phyloP scores from a whole-genome alignment of 2,329 filamentous ascomycete species.

The Monosporascus sp. region DNA sequence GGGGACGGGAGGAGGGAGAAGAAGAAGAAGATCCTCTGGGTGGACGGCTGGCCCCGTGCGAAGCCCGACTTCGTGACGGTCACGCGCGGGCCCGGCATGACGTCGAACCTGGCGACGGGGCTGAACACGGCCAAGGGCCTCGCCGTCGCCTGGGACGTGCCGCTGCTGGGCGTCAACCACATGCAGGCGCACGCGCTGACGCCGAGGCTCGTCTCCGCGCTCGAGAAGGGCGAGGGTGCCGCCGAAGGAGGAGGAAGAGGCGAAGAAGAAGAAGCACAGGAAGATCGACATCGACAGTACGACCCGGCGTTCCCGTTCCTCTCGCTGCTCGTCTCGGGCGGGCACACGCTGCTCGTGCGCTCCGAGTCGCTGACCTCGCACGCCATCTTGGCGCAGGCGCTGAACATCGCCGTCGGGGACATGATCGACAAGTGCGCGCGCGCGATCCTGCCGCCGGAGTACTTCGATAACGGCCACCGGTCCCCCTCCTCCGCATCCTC shows the following conservation, averaged over 20 bases:
- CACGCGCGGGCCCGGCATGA: constrained; percentile 88
- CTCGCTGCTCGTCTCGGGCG: constrained; percentile 83
- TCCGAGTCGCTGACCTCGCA: constrained; percentile 66
- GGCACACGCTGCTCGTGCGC: constrained; percentile 81
- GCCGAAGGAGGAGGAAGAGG: constrained; percentile 3
- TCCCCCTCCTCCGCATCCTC: background rate
- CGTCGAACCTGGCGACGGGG: constrained; percentile 69
- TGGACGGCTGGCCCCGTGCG: constrained; percentile 27
- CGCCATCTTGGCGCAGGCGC: constrained; percentile 63
- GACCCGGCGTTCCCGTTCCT: constrained; percentile 73
- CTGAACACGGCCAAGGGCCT: constrained; percentile 83
- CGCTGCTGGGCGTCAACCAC: constrained; percentile 83
- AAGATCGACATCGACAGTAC: constrained; percentile 2
- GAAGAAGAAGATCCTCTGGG: constrained; percentile 8
- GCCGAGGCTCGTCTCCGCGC: constrained; percentile 65
- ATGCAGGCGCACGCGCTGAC: constrained; percentile 97
- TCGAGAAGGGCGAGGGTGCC: constrained; percentile 32
- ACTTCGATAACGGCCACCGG: constrained; percentile 10
- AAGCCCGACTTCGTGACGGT: constrained; percentile 81
- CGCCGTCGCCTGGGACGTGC: constrained; percentile 74
- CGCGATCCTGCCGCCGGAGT: constrained; percentile 57
- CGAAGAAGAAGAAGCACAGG: background rate
- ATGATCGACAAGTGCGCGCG: constrained; percentile 84
- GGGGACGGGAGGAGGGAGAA: constrained; percentile 9
- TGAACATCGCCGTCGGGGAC: constrained; percentile 85